A percentile compares a stretch with the other conserved stretches of the same genome.
phyloP scores from a whole-genome alignment of 2,329 filamentous ascomycete species.

The Sporothrix protearum region DNA sequence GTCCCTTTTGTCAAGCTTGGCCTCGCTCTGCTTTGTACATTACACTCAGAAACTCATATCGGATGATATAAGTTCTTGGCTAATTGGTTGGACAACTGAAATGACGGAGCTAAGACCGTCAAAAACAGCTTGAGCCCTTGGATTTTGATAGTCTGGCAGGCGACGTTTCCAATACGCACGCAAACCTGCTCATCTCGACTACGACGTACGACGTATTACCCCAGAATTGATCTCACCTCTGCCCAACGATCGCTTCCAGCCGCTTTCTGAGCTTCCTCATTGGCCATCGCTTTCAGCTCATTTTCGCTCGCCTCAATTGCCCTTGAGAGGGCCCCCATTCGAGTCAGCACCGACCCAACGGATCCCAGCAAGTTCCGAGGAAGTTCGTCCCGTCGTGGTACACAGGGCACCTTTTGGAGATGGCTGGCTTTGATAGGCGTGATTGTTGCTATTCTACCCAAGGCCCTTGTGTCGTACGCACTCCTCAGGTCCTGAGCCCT shows the following conservation, averaged over 20 bases:
- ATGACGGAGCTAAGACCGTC: not conserved
- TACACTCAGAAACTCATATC: not conserved
- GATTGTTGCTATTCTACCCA: not conserved
- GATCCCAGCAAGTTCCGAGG: slow-evolving; percentile 1
- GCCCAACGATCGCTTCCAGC: not conserved
- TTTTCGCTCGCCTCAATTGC: not conserved
- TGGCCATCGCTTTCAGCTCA: no score
- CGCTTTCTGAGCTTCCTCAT: not conserved
- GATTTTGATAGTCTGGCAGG: not conserved
- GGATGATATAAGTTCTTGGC: not conserved
- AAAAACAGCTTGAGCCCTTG: not conserved
- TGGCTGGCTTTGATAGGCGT: not conserved
- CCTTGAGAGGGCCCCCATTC: not conserved
- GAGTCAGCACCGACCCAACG: not conserved
- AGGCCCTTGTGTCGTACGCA: not conserved
- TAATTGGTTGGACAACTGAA: not conserved
- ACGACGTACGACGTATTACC: not conserved
- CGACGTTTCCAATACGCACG: not conserved
- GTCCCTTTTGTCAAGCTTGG: not conserved
- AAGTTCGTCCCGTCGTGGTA: not conserved
- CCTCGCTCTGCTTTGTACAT: no score
- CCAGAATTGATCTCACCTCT: not conserved
- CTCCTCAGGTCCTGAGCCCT: not conserved
- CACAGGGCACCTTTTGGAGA: not conserved
- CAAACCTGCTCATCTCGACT: not conserved